Evolutionary conservation across 129 eudicot genomes (phyloP), one percentile per base, ranked within the genome.

Genomic region (Flaveria bidentis): DNA sequence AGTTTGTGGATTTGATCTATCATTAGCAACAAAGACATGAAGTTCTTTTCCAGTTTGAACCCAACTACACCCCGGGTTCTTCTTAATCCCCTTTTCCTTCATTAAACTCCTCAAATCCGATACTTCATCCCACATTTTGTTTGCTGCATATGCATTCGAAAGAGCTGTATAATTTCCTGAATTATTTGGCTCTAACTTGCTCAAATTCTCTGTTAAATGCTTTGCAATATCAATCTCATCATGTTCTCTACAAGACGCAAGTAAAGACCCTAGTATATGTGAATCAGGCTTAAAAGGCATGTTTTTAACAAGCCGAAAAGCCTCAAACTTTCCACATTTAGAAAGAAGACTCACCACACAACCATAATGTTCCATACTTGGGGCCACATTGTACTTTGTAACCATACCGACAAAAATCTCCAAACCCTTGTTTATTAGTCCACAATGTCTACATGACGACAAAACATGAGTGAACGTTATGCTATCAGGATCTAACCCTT

Each of bases 61-160:
- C 89, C 89, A 89, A 85, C 89, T 89, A 79, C 95, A 89, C 69
- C 91, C 89, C 12, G 95, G 91, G 58, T 60, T 80, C 73, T 86
- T 86, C 81, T 56, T 78, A 61, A 84, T 33, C 41, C 89, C 91
- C 49, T 75, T 83, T 60, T 81, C 81, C 81, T 76, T 86, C 89
- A 89, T 81, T 22, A 81, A 56, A 56, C 71, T 61, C 79, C 95
- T 82, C 82, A 82, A 68, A 61, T 67, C 75, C 26, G 76, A 84
- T 52, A 79, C 83, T 52, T 84, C 81, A 78, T 80, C 83, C 89
- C 95, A 89, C 79, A 72, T 84, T 77, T 85, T 89, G 13, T 50
- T 74, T 5, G 85, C 75, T 7, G 89, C 88, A 80, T 75, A 82
- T 5, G 87, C 81, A 51, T 89, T 82, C 4, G 95, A 89, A 60